Percentiles rank a stretch among this genome's conserved stretches.
Evolutionary conservation across 805 yeast genomes (phyloP).

Genomic region (Maudiozyma barnettii): DNA sequence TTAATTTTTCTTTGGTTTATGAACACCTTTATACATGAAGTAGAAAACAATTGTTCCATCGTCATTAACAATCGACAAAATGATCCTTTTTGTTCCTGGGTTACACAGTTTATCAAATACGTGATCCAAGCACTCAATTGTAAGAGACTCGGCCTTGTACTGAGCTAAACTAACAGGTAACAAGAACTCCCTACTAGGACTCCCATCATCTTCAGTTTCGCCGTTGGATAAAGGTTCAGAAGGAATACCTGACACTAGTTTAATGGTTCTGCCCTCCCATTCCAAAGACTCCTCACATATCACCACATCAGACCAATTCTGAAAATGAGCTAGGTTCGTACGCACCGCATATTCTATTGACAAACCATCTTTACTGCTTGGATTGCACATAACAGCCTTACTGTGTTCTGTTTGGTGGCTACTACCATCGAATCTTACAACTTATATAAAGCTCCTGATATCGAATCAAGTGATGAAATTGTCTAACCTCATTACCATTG

Average conservation of each 20-base stretch:
- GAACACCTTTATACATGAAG: constrained; percentile 55
- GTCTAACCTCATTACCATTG: too few species aligned
- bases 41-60: constrained; percentile 71
- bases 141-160: constrained; percentile 14
- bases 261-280: constrained; percentile 11
- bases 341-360: constrained; percentile 12
- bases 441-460: too few species aligned
- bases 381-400: not conserved
- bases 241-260: constrained; percentile 17
- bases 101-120: constrained; percentile 15
- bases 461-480: too few species aligned
- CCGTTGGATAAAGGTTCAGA: constrained; percentile 20
- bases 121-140: constrained; percentile 17
- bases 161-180: constrained; percentile 26
- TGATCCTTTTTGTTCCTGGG: constrained; percentile 32
- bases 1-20: constrained; percentile 50
- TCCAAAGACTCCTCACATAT: constrained; percentile 6
- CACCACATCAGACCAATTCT: constrained; percentile 21
- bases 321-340: constrained; percentile 21
- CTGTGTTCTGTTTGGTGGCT: too few species aligned
- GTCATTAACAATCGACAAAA: constrained; percentile 47
- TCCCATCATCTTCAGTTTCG: constrained; percentile 5
- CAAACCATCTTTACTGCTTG: not conserved
- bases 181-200: constrained; percentile 14
- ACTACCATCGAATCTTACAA: too few species aligned